Evolutionary conservation across 495 filamentous ascomycete species (phyloP), one percentile per base, ranked within the genome.

Genomic region (Pseudomonodictys pantanalensis): DNA sequence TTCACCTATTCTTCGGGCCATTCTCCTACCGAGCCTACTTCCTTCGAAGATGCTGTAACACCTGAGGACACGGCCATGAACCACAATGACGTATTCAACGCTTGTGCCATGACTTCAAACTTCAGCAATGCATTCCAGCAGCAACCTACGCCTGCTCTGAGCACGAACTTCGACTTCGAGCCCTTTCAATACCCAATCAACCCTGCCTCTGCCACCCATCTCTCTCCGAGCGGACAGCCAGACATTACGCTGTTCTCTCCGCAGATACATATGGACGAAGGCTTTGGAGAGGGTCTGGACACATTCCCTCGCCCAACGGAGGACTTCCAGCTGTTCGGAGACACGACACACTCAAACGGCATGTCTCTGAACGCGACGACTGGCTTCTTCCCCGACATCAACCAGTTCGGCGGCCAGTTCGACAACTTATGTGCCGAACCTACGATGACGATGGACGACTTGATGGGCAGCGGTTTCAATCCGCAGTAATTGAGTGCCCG

Each of bases 41-140:
- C 57, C 1, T 69, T 66, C 41, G 68, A 71, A 3, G 58, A 71
- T 41, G 62, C 58, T 24, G 53, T 71, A n/a, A 66, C 69, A 2
- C 70, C 69, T 5, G 61, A 71, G 24, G 66, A 72, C n/a, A 52
- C 50, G 2, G 20, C 35, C 5, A 42, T 72, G 28, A 67, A 64
- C 41, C 67, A 66, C 61, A 58, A 69, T 43, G 58, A 54, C 43
- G 29, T 57, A 22, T 71, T 69, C 61, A 52, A 60, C 61, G 50
- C 57, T 30, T 66, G 61, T 49, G 59, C 51, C 39, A 49, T 62
- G 50, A 58, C 25, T 30, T 28, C 15, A 15, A 60, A 51, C 44
- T 43, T 62, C 42, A 59, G 43, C 35, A 20, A 18, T 15, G 38
- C 45, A 0, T 41, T 52, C 32, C 58, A 70, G 32, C 72, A 68